Percentiles rank a stretch among this genome's conserved stretches.
phyloP scores from a whole-genome alignment of 2,329 filamentous ascomycete genomes.

The Ophiostoma ips region DNA sequence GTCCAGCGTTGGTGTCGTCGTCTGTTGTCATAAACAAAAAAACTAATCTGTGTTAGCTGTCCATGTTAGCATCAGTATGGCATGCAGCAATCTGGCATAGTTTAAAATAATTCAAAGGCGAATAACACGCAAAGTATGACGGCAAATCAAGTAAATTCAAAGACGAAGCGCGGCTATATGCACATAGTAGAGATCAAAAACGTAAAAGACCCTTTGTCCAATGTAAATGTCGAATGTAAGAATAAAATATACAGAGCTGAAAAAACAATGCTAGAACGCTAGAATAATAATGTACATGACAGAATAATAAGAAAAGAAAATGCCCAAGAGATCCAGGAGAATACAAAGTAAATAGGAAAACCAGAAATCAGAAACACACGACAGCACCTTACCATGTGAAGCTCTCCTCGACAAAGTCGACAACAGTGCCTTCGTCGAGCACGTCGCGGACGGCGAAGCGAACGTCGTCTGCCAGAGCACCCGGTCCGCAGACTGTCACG shows the following conservation, averaged over 20 bases:
- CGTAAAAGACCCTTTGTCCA: too few species aligned
- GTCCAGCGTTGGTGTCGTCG: too few species aligned
- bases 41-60: too few species aligned
- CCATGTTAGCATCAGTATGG: too few species aligned
- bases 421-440: slow-evolving; percentile 44
- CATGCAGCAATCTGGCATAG: too few species aligned
- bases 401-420: slow-evolving; percentile 67
- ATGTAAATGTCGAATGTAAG: too few species aligned
- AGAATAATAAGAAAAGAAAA: neutral
- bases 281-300: neutral
- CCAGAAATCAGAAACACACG: neutral
- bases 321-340: neutral
- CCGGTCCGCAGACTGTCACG: slow-evolving; percentile 68
- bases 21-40: too few species aligned
- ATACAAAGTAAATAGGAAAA: neutral
- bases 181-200: too few species aligned
- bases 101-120: too few species aligned
- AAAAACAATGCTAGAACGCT: neutral
- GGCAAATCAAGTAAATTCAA: neutral
- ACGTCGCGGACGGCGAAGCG: slow-evolving; percentile 50
- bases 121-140: too few species aligned
- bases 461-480: slow-evolving; percentile 62
- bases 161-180: too few species aligned
- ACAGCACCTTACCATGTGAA: slow-evolving; percentile 49
- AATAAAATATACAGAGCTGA: too few species aligned